Percentiles rank a stretch among this genome's conserved stretches.
phyloP scores from a whole-genome alignment of 2,329 filamentous ascomycete species.

The Aspergillus pseudoterreus region DNA sequence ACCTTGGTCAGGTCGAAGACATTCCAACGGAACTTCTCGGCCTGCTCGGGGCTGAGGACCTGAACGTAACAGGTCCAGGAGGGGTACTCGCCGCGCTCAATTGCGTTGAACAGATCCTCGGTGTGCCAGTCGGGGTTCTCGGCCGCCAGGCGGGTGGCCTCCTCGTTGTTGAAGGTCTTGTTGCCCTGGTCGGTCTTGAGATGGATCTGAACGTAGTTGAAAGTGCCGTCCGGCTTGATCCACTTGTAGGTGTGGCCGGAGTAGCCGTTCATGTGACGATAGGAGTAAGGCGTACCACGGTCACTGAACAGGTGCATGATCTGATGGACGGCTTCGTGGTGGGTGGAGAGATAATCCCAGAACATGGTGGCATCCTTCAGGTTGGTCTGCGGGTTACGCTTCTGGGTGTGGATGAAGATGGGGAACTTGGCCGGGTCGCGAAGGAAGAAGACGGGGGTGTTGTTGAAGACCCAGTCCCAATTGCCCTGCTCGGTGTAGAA shows the following conservation, averaged over 20 bases:
- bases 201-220: conserved; percentile 64
- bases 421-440: conserved; percentile 71
- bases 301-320: conserved; percentile 65
- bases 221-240: conserved; percentile 62
- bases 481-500: conserved; percentile 73
- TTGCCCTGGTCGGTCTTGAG: conserved; percentile 61
- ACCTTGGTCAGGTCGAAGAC: conserved; percentile 68
- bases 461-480: conserved; percentile 69
- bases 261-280: conserved; percentile 66
- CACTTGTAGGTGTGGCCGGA: conserved; percentile 66
- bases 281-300: conserved; percentile 62
- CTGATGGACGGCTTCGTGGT: conserved; percentile 62
- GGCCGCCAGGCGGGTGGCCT: conserved; percentile 52
- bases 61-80: conserved; percentile 65
- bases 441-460: conserved; percentile 73
- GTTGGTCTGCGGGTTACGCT: conserved; percentile 68
- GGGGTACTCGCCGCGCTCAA: conserved; percentile 58
- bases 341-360: conserved; percentile 61
- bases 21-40: conserved; percentile 59
- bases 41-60: conserved; percentile 59
- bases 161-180: conserved; percentile 57
- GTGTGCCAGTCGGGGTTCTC: conserved; percentile 62
- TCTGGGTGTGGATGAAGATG: conserved; percentile 70
- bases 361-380: conserved; percentile 67
- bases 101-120: conserved; percentile 62